Evolutionary conservation across 2,329 filamentous ascomycete species (phyloP), one percentile per base, ranked within the genome.

Genomic region (Alternaria metachromatica): DNA sequence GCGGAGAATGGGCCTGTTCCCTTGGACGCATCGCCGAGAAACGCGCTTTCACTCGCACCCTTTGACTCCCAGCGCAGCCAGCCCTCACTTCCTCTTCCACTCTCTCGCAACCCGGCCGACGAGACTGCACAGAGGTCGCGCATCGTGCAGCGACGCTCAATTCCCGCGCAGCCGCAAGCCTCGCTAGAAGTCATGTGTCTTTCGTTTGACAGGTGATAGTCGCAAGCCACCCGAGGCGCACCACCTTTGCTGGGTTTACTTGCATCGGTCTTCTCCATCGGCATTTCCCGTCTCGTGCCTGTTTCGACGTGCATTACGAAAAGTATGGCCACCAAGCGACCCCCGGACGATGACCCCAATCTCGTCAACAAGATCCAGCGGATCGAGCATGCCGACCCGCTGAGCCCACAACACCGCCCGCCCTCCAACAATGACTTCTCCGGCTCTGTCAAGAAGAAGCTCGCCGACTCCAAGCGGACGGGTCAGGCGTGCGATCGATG

Each of bases 401-500:
- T 60, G 49, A 72, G 68, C 33, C 74, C 72, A 12, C 69, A 66
- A 62, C 67, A 65, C 30, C 71, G 70, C 58, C 60, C 49, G 6
- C 30, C 61, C 43, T 20, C 62, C 13, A 71, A 67, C 68, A 71
- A 65, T 58, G 78, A 80, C 69, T 80, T 79, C 65, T 80, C 77
- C 9, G 72, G 69, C 59, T 73, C 71, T 11, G 77, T 80, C 55
- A 86, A 84, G 79, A 86, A 87, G 79, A 84, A 84, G 71, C 80
- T 88, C 58, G 80, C 82, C 56, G 82, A 82, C 60, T 87, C 85
- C 58, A 85, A 85, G 66, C 83, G 88, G 61, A 96, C 93, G 0
- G 93, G 93, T 10, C 93, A 96, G 82, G 93, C 93, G 30, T 96
- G 93, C 84, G 93, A 96, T 81, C 87, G 93, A 60, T 96, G 93